phyloP scores from a whole-genome alignment of 2,329 filamentous ascomycete genomes.

The Colletotrichum zoysiae region DNA sequence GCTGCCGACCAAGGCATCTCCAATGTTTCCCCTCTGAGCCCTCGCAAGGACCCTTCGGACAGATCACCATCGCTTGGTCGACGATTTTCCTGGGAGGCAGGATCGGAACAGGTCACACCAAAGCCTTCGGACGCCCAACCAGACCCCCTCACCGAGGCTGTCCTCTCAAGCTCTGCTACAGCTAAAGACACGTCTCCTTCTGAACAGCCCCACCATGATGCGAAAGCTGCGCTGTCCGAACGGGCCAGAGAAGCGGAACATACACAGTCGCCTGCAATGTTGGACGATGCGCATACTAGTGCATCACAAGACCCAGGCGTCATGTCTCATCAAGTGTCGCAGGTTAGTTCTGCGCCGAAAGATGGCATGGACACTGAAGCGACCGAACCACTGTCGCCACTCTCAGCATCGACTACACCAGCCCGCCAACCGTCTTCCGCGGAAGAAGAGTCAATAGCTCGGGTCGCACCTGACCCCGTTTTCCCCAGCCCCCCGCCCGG shows the following conservation, averaged over 20 bases:
- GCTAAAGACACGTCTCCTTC: not conserved
- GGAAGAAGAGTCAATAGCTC: conserved; percentile 59
- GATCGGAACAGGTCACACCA: conserved; percentile 43
- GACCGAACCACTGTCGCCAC: conserved; percentile 59
- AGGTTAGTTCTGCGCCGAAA: conserved; percentile 51
- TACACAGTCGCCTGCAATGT: conserved; percentile 3
- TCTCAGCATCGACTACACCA: conserved; percentile 51
- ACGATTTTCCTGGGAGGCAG: conserved; percentile 60
- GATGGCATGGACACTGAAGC: conserved; percentile 45
- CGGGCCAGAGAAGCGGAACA: conserved; percentile 7
- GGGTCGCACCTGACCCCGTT: conserved; percentile 51
- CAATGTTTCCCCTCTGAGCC: conserved; percentile 38
- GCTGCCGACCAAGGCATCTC: conserved; percentile 13
- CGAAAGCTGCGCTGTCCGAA: conserved; percentile 2
- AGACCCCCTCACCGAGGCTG: conserved; percentile 9
- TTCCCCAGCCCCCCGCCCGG: conserved; percentile 54
- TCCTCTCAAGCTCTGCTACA: not conserved
- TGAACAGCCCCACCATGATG: not conserved
- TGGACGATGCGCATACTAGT: conserved; percentile 21
- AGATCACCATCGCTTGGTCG: conserved; percentile 30
- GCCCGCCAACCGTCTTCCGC: conserved; percentile 54
- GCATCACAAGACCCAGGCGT: conserved; percentile 18
- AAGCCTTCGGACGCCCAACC: conserved; percentile 11
- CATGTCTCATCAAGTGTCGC: conserved; percentile 53
- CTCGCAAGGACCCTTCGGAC: conserved; percentile 37